Evolutionary conservation across 2,329 filamentous ascomycete genomes (phyloP).

Genomic region (Epichloe coenophiala): DNA sequence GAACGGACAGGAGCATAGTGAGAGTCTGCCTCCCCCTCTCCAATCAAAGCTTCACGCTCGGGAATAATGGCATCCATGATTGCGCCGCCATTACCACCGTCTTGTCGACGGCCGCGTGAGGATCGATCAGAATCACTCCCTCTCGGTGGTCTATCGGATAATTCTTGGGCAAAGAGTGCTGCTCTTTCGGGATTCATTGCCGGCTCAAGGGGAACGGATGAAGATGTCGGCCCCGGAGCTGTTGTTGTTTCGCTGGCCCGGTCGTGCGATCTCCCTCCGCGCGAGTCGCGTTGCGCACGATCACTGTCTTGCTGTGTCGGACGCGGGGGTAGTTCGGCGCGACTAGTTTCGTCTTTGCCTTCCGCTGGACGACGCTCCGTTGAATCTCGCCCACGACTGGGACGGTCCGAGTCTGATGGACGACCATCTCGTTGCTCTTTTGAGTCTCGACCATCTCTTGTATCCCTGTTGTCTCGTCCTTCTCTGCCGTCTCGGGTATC

Average conservation of each 20-base stretch:
- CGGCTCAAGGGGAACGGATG: slow-evolving; percentile 24
- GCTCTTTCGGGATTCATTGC: slow-evolving; percentile 43
- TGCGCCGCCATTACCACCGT: slow-evolving; percentile 10
- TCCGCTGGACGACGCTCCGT: slow-evolving; percentile 31
- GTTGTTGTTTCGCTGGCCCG: slow-evolving; percentile 20
- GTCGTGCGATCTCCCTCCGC: slow-evolving; percentile 15
- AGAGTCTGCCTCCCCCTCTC: slow-evolving; percentile 22
- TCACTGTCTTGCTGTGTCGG: slow-evolving; percentile 30
- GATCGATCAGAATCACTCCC: slow-evolving; percentile 17
- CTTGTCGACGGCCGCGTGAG: slow-evolving; percentile 15
- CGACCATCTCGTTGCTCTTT: slow-evolving; percentile 23
- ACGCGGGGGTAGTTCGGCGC: slow-evolving; percentile 22
- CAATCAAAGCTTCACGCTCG: slow-evolving; percentile 31
- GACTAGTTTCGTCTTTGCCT: slow-evolving; percentile 11
- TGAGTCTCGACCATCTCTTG: slow-evolving; percentile 22
- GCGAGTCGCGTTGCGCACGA: slow-evolving; percentile 19
- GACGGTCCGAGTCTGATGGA: slow-evolving; percentile 26
- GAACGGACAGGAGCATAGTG: slow-evolving; percentile 19
- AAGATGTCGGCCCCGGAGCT: slow-evolving; percentile 12
- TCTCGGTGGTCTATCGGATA: slow-evolving; percentile 13
- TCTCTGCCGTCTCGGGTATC: slow-evolving; percentile 15
- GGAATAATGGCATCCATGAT: slow-evolving; percentile 31
- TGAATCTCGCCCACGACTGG: slow-evolving; percentile 28
- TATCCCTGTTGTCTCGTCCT: slow-evolving; percentile 24
- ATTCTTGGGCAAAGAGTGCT: slow-evolving; percentile 30